phyloP scores from a whole-genome alignment of 768 basidiomycete species.

The Podaxis sp. region DNA sequence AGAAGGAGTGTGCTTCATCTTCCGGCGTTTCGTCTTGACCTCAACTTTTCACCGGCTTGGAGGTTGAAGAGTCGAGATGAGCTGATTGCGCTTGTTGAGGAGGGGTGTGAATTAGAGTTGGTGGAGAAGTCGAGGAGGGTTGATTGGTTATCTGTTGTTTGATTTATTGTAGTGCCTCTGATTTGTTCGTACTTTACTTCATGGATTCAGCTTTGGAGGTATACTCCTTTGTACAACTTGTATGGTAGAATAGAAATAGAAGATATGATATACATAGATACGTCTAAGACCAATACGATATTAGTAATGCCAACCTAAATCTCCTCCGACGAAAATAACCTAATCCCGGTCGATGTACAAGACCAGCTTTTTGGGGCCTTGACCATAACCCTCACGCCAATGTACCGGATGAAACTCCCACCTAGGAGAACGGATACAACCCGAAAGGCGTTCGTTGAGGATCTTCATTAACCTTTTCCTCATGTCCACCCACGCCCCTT shows the following conservation, averaged over 20 bases:
- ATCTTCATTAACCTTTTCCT: too few species aligned
- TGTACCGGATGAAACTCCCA: too few species aligned
- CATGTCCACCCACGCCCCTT: too few species aligned
- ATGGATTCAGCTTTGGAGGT: neutral
- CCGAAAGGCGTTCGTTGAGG: too few species aligned
- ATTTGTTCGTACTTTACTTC: neutral
- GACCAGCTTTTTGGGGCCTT: too few species aligned
- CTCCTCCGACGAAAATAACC: too few species aligned
- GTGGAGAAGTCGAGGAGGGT: neutral
- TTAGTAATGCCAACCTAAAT: too few species aligned
- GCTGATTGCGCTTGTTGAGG: neutral
- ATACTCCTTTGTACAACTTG: neutral
- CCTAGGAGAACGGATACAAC: too few species aligned
- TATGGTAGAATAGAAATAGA: neutral
- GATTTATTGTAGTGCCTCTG: neutral
- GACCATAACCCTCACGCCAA: too few species aligned
- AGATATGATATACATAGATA: too few species aligned
- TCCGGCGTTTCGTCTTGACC: neutral
- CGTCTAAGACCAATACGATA: too few species aligned
- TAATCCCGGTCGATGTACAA: too few species aligned
- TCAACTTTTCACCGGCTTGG: conserved; percentile 1
- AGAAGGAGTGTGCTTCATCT: neutral
- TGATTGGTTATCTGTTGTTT: conserved; percentile 1
- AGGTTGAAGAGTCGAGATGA: neutral
- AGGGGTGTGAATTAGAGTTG: conserved; percentile 4